A percentile compares a stretch with the other conserved stretches of the same genome.
These are phyloP conservation scores for Umbilicus rupestris DNA, from an alignment of 164 flowering plant genomes.

Conservation along the genomic window DNA sequence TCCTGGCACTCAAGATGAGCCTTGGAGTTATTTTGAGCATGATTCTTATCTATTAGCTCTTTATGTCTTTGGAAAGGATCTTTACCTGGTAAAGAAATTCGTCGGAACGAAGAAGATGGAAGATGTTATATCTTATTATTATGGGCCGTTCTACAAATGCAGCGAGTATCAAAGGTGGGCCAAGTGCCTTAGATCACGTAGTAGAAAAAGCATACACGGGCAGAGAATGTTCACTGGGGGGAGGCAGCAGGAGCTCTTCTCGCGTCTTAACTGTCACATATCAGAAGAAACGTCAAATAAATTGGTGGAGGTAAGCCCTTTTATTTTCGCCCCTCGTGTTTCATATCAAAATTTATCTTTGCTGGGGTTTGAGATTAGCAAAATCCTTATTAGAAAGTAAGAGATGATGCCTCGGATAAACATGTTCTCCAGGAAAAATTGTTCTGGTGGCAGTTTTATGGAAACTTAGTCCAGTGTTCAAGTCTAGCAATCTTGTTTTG, in stretches of 20 bases:
- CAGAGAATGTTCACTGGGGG: constrained; percentile 15
- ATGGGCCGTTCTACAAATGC: constrained; percentile 20
- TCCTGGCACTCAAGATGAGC: constrained; percentile 12
- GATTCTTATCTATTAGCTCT: constrained; percentile 18
- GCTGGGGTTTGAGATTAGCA: not conserved
- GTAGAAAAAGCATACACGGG: constrained; percentile 15
- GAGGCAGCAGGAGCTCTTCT: constrained; percentile 18
- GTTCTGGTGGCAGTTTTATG: no score
- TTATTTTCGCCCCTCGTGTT: not conserved
- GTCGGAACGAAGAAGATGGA: constrained; percentile 19
- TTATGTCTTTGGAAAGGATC: constrained; percentile 24
- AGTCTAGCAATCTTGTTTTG: not conserved
- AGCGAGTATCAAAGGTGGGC: constrained; percentile 16
- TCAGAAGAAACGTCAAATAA: constrained; percentile 12
- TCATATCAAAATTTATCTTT: not conserved
- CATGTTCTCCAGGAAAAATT: not conserved
- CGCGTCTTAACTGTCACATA: constrained; percentile 13
- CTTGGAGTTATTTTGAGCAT: constrained; percentile 16
- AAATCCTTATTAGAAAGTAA: no score
- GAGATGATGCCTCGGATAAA: not conserved
- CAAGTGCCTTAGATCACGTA: constrained; percentile 11
- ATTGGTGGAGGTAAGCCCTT: constrained; percentile 13
- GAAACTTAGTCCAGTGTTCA: not conserved
- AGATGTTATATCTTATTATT: constrained; percentile 18
- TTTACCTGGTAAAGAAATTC: constrained; percentile 17